Evolutionary conservation across 176 grass and related monocot genomes (phyloP), one percentile per base, ranked within the genome.

Genomic region (Elymus sibiricus): DNA sequence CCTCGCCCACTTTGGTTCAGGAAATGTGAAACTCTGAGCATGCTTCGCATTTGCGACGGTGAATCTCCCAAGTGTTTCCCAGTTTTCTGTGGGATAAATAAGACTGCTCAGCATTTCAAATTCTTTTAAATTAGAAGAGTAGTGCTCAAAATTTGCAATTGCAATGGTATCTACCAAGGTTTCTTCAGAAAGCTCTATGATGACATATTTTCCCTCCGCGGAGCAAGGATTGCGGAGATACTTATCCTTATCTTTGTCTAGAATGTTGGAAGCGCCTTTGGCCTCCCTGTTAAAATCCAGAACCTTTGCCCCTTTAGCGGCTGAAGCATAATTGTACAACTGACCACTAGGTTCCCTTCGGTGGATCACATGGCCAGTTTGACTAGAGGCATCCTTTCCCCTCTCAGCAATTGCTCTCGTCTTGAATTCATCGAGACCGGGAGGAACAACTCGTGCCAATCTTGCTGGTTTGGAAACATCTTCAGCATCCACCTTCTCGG

Each of bases 171-270:
- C 83, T 24, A 99, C 97, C 40, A 99, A 94, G 27, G 97, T 99
- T 91, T 99, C 97, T 87, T 99, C 97, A 83, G 97, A 99, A 21
- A 99, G 86, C 86, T 99, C 97, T 59, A 99, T 80, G 72, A 94
- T 84, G 82, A 97, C 92, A 78, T 93, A 97, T 81, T 99, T 99
- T n/a, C 83, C 92, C 63, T 99, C 97, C 1, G 58, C 90, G 9
- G 97, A 99, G 86, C 94, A 99, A 83, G 97, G 97, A 88, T 99
- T 99, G 42, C 94, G 88, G 14, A 99, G 88, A 78, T 99, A 99
- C 77, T 96, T 99, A 46, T 97, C 97, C 73, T 94, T 91, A 81
- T 99, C 92, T 84, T 96, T 99, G n/a, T 94, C 97, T 47, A 99
- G 88, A 83, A 99, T 97, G 44, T 96, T 99, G 56, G 87, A 87